A percentile compares a stretch with the other conserved stretches of the same genome.
Evolutionary conservation across 2,329 filamentous ascomycete species (phyloP).

Genomic region (Calonectria hawksworthii): DNA sequence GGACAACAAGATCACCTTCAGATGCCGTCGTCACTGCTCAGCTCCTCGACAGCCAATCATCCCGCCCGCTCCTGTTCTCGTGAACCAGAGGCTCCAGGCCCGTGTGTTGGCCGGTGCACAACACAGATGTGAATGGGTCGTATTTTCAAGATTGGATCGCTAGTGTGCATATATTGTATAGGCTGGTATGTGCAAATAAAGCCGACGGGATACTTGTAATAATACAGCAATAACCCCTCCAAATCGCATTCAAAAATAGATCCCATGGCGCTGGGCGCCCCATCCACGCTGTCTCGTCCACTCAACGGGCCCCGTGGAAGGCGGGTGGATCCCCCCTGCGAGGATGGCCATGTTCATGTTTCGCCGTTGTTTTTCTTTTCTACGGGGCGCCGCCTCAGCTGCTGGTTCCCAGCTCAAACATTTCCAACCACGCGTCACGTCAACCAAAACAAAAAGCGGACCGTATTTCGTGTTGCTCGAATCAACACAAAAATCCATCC

Average conservation of each 20-base stretch:
- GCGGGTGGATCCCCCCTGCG: background rate
- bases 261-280: background rate
- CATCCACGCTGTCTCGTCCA: background rate
- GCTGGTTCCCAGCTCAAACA: background rate
- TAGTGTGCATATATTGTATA: slow-evolving; percentile 12
- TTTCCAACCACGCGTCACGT: background rate
- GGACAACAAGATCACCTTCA: background rate
- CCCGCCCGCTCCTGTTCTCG: background rate
- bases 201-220: background rate
- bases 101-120: slow-evolving; percentile 3
- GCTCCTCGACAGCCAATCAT: background rate
- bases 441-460: slow-evolving; percentile 6
- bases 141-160: slow-evolving; percentile 11
- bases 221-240: background rate
- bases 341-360: background rate
- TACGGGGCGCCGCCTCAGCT: slow-evolving; percentile 20
- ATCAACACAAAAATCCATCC: background rate
- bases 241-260: slow-evolving; percentile 5
- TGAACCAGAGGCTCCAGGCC: background rate
- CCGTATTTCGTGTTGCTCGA: background rate
- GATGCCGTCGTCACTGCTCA: background rate
- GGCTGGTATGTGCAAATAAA: slow-evolving; percentile 4
- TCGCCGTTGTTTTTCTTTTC: background rate
- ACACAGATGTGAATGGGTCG: background rate
- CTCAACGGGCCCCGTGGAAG: background rate